phyloP scores from a whole-genome alignment of 108 stramenopile genomes.

The Nannochloropsis gaditana region DNA sequence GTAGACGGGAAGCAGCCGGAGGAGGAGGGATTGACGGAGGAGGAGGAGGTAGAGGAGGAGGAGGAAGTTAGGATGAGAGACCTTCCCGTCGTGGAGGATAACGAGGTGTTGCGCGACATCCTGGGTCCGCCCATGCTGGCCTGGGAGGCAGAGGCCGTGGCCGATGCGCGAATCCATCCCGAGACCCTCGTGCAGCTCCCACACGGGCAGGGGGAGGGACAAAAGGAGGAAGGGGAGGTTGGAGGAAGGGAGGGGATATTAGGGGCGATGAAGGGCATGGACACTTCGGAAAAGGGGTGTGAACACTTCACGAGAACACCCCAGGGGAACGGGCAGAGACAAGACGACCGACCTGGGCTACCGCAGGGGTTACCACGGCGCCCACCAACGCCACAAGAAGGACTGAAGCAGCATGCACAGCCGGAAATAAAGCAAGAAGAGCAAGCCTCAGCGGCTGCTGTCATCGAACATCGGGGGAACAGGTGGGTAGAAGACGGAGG shows the following conservation, averaged over 20 bases:
- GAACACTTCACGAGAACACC: too few species aligned
- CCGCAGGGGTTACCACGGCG: too few species aligned
- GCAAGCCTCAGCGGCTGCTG: too few species aligned
- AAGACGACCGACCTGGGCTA: too few species aligned
- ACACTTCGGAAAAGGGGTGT: too few species aligned
- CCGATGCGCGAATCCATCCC: neutral
- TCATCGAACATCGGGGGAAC: too few species aligned
- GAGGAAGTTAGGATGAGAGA: neutral
- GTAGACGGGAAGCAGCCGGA: neutral
- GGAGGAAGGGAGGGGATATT: neutral
- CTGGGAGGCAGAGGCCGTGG: neutral
- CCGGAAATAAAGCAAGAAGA: too few species aligned
- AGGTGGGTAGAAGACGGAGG: neutral
- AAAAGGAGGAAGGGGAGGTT: neutral
- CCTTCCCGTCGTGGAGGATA: neutral
- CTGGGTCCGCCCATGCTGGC: neutral
- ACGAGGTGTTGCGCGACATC: neutral
- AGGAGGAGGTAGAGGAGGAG: neutral
- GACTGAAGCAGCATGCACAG: too few species aligned
- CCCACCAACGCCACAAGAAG: too few species aligned
- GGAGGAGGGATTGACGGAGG: neutral
- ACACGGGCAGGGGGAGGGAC: neutral
- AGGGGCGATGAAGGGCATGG: neutral
- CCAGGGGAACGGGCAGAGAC: too few species aligned
- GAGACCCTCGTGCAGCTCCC: neutral